Percentiles rank a stretch among this genome's conserved stretches.
These are phyloP conservation scores for Boletus fagicola DNA, from an alignment of 768 basidiomycete species.

Conservation along the genomic window DNA sequence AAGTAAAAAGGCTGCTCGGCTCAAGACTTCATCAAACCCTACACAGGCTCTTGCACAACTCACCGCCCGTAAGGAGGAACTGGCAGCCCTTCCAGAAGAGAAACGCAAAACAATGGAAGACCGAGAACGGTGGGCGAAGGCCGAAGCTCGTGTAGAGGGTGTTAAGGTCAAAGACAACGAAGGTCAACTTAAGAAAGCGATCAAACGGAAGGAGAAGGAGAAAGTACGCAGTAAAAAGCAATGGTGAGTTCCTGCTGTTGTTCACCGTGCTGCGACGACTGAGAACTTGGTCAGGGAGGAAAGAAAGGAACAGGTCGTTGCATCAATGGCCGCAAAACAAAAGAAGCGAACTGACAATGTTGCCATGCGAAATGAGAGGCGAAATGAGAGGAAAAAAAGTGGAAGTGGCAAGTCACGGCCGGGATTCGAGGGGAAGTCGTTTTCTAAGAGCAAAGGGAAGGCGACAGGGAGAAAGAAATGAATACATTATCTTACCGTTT, in stretches of 20 bases:
- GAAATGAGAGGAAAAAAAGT: slow-evolving; percentile 57
- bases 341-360: slow-evolving; percentile 93
- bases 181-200: slow-evolving; percentile 82
- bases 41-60: slow-evolving; percentile 83
- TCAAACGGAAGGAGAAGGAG: slow-evolving; percentile 88
- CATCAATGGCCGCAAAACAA: slow-evolving; percentile 79
- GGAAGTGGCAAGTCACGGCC: slow-evolving; percentile 65
- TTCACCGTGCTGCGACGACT: slow-evolving; percentile 1
- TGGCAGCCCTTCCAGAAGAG: slow-evolving; percentile 76
- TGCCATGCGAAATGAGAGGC: slow-evolving; percentile 76
- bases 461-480: slow-evolving; percentile 23
- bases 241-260: slow-evolving; percentile 56
- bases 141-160: slow-evolving; percentile 82
- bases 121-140: slow-evolving; percentile 86
- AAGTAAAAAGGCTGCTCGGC: slow-evolving; percentile 46
- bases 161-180: slow-evolving; percentile 92
- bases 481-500: background rate
- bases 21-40: slow-evolving; percentile 78
- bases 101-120: slow-evolving; percentile 80
- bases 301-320: slow-evolving; percentile 73
- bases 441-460: slow-evolving; percentile 53
- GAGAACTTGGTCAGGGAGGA: slow-evolving; percentile 61
- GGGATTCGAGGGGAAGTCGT: slow-evolving; percentile 85
- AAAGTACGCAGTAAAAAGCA: slow-evolving; percentile 80
- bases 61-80: slow-evolving; percentile 69